phyloP scores from a whole-genome alignment of 2,329 filamentous ascomycete genomes.

The Volutella citrinella region DNA sequence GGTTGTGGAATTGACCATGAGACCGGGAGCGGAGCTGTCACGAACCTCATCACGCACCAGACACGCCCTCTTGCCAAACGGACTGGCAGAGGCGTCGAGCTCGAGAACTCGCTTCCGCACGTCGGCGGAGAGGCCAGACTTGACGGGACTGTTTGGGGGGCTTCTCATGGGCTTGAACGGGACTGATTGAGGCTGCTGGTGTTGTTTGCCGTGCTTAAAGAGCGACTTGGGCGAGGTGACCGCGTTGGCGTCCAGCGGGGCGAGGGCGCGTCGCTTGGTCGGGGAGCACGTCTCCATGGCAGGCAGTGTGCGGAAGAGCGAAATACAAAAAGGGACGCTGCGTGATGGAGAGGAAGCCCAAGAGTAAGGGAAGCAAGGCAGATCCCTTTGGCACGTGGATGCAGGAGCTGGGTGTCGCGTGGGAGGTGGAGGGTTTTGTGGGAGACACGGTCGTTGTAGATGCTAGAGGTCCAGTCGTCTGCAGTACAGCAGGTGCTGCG shows the following conservation, averaged over 20 bases:
- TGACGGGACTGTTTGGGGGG: constrained; percentile 20
- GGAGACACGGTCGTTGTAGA: constrained; percentile 10
- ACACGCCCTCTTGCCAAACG: constrained; percentile 32
- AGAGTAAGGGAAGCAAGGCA: not conserved
- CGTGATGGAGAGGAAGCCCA: too few relatives aligned
- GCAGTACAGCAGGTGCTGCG: not conserved
- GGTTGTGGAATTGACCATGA: too few relatives aligned
- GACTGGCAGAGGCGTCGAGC: constrained; percentile 19
- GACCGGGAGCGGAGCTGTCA: too few relatives aligned
- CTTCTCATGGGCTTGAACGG: constrained; percentile 6
- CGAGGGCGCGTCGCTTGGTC: constrained; percentile 47
- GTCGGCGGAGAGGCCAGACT: constrained; percentile 21
- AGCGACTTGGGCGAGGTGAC: constrained; percentile 28
- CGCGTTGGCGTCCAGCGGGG: constrained; percentile 45
- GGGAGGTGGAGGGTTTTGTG: not conserved
- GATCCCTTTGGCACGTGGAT: too few relatives aligned
- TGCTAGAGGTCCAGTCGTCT: constrained; percentile 6
- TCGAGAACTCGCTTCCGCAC: constrained; percentile 28
- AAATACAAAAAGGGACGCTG: too few relatives aligned
- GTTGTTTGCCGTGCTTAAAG: constrained; percentile 15
- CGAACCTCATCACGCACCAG: constrained; percentile 30
- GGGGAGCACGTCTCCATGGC: constrained; percentile 34
- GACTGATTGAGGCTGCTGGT: too few relatives aligned
- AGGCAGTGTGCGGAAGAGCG: too few relatives aligned
- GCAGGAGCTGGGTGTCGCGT: too few relatives aligned